Evolutionary conservation across 768 basidiomycete species (phyloP), one percentile per base, ranked within the genome.

Genomic region (Coprinopsis strossmayeri): DNA sequence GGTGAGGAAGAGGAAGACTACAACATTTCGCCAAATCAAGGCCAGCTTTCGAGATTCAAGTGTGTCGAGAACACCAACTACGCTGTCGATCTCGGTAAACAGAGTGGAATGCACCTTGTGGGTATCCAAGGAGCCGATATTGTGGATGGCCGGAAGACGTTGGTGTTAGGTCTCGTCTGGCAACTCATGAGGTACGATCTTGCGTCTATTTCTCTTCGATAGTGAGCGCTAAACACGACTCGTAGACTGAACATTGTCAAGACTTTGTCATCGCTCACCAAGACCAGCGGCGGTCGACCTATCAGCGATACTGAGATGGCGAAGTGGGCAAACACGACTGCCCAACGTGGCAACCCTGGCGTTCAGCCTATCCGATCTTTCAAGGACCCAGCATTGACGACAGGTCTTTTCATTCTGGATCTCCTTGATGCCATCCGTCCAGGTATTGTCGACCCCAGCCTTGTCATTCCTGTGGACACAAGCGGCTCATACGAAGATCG

Each of bases 11-110:
- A 77, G 34, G 87, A 82, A 50, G 87, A 87, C 61, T 84, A 87
- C 34, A 87, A 87, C 18, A 84, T 91, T 34, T 87, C 83, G 9
- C 86, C 87, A 2, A 89, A 84, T 62, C 89, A 84, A 72, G 82
- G 83, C 57, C 82, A 81, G 34, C 74, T 99, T 17, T 94, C 94
- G 34, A 77, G 91, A 46, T 99, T 98, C 78, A 99, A 99, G 73
- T 84, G 85, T 26, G 92, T 99, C 23, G 96, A 99, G 70, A 98
- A 99, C 68, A 96, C 91, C 37, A 99, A 98, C 65, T 98, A 99
- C 59, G 84, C 72, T 5, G 86, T 98, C 35, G 96, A 98, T 38
- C 82, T 99, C 13, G 94, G 82, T 2, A 91, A 84, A 64, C 85
- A 91, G 65, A 94, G 89, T 59, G 84, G 87, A 38, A 89, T 99